A percentile compares a stretch with the other conserved stretches of the same genome.
Conservation (phyloP, 2,329 filamentous ascomycete species). For the Coleophoma eucalyptorum region DNA sequence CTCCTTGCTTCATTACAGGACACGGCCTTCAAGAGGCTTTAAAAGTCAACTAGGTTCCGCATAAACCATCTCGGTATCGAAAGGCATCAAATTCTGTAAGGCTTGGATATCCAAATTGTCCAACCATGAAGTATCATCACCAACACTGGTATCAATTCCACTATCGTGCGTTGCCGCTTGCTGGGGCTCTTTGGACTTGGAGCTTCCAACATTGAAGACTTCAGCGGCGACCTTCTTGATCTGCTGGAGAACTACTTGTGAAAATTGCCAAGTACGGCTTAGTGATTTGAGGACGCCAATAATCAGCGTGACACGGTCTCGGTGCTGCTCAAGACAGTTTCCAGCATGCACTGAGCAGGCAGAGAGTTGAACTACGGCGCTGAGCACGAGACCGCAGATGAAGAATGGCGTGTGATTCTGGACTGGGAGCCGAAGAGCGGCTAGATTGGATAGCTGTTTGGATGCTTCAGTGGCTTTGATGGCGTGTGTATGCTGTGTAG, state of each 20-base stretch:
- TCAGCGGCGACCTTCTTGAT: slow-evolving; percentile 44
- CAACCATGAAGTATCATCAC: neutral
- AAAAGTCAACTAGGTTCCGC: neutral
- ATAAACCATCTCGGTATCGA: slow-evolving; percentile 1
- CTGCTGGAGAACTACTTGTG: slow-evolving; percentile 45
- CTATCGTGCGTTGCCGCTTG: neutral
- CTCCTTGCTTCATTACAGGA: too few species aligned
- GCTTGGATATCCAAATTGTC: slow-evolving; percentile 1
- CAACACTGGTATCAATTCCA: neutral
- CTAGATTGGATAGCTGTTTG: slow-evolving; percentile 50
- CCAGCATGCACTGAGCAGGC: slow-evolving; percentile 43
- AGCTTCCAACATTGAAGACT: slow-evolving; percentile 1
- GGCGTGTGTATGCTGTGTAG: slow-evolving; percentile 33
- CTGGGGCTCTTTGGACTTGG: neutral
- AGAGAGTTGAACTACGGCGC: slow-evolving; percentile 49
- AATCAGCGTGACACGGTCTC: slow-evolving; percentile 48
- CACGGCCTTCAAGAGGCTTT: too few species aligned
- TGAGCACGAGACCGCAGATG: slow-evolving; percentile 47
- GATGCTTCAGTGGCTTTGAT: slow-evolving; percentile 54
- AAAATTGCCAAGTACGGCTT: slow-evolving; percentile 48
- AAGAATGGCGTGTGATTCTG: slow-evolving; percentile 50
- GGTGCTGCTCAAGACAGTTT: slow-evolving; percentile 32
- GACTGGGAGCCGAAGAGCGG: slow-evolving; percentile 32
- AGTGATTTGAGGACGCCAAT: slow-evolving; percentile 50
- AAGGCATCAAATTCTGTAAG: neutral